Conservation (phyloP, 225 moss, liverwort and hornwort genomes). For the Climacium dendroides region DNA sequence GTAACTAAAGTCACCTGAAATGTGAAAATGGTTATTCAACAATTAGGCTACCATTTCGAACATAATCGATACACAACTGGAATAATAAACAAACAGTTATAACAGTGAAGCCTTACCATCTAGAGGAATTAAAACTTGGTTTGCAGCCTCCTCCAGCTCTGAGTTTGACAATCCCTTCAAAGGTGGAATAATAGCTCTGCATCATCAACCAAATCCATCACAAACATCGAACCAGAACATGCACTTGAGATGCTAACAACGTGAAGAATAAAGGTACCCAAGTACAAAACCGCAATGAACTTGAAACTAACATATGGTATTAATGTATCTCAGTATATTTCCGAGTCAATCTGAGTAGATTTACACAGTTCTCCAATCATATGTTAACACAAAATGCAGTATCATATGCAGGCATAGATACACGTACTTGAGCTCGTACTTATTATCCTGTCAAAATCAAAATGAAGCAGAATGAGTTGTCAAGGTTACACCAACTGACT, state of each 20-base stretch:
- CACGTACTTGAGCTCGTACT: constrained; percentile 50
- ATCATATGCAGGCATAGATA: background rate
- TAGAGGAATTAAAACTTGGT: constrained; percentile 59
- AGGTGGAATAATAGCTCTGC: constrained; percentile 66
- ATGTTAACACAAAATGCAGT: background rate
- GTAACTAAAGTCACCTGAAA: background rate
- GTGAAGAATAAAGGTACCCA: background rate
- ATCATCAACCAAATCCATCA: background rate
- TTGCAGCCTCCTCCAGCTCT: constrained; percentile 52
- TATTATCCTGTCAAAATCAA: constrained; percentile 50
- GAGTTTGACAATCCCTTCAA: constrained; percentile 62
- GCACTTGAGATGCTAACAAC: background rate
- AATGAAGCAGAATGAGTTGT: constrained; percentile 2
- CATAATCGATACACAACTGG: background rate
- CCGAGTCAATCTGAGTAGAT: background rate
- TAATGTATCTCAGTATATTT: background rate
- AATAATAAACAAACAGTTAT: background rate
- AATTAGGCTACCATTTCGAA: background rate
- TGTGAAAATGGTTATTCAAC: background rate
- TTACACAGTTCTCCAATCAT: background rate
- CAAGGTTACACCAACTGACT: background rate
- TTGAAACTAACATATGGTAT: background rate
- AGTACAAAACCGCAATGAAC: background rate
- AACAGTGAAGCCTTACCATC: constrained; percentile 35
- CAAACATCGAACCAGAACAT: background rate